A percentile compares a stretch with the other conserved stretches of the same genome.
Conservation (phyloP, 148 eudicot species). For the Silene conica region DNA sequence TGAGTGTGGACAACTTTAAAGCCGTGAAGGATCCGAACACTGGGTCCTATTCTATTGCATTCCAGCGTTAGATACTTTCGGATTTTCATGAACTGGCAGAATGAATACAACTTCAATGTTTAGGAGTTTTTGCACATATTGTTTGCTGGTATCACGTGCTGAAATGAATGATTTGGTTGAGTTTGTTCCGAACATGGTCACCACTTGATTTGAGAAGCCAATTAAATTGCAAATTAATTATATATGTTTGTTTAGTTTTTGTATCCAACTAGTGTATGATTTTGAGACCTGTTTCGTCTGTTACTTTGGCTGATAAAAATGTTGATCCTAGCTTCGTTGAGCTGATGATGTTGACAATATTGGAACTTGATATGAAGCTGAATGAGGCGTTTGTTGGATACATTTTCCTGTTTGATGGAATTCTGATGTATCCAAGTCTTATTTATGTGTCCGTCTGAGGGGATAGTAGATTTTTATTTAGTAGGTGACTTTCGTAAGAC, state of each 20-base stretch:
- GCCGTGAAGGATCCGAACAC: conserved; percentile 91
- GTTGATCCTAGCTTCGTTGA: no score
- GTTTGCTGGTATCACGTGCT: neutral
- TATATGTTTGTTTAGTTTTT: neutral
- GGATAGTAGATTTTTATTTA: no score
- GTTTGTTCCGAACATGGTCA: neutral
- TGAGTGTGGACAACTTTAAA: conserved; percentile 95
- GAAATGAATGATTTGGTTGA: neutral
- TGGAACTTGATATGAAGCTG: no score
- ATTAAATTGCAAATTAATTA: neutral
- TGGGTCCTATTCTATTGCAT: conserved; percentile 80
- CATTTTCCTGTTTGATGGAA: no score
- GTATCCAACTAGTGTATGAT: neutral
- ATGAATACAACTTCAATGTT: neutral
- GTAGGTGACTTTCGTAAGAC: no score
- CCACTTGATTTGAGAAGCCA: conserved; percentile 8
- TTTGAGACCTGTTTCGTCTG: neutral
- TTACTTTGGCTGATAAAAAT: no score
- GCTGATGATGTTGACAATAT: no score
- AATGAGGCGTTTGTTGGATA: no score
- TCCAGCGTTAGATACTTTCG: conserved; percentile 41
- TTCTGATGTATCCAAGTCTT: no score
- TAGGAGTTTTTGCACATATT: conserved; percentile 14
- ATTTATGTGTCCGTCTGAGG: no score
- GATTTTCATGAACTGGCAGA: neutral